Conservation (phyloP, 768 basidiomycete species). For the Boletus huronensis region DNA sequence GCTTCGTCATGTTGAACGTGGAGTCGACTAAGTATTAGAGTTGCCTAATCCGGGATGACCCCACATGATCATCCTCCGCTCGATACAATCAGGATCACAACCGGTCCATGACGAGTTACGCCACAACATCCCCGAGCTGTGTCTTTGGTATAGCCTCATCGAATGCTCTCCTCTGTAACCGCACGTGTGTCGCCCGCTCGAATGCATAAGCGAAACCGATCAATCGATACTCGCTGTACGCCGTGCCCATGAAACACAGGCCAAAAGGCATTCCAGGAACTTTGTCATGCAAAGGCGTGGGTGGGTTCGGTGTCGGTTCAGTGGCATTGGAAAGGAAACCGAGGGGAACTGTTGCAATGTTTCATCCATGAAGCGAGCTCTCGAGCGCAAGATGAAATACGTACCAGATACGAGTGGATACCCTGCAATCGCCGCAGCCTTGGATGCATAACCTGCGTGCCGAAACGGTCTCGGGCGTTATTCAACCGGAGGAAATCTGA, state of each 20-base stretch:
- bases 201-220: conserved; percentile 45
- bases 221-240: conserved; percentile 42
- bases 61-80: neutral
- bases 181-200: conserved; percentile 53
- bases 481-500: neutral
- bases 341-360: conserved; percentile 36
- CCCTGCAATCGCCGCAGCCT: conserved; percentile 33
- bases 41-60: neutral
- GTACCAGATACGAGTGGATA: conserved; percentile 36
- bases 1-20: conserved; percentile 65
- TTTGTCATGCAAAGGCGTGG: conserved; percentile 34
- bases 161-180: conserved; percentile 46
- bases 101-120: too few relatives aligned
- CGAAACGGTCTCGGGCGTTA: neutral
- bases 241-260: conserved; percentile 43
- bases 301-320: conserved; percentile 24
- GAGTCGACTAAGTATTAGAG: neutral
- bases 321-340: conserved; percentile 37
- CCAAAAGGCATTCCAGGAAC: conserved; percentile 43
- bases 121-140: conserved; percentile 36
- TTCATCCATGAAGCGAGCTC: conserved; percentile 22
- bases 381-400: neutral
- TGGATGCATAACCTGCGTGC: conserved; percentile 24
- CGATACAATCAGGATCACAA: neutral
- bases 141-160: conserved; percentile 54